Evolutionary conservation across 345 rosid species (phyloP).

Genomic region (Eucalyptus tenuipes): DNA sequence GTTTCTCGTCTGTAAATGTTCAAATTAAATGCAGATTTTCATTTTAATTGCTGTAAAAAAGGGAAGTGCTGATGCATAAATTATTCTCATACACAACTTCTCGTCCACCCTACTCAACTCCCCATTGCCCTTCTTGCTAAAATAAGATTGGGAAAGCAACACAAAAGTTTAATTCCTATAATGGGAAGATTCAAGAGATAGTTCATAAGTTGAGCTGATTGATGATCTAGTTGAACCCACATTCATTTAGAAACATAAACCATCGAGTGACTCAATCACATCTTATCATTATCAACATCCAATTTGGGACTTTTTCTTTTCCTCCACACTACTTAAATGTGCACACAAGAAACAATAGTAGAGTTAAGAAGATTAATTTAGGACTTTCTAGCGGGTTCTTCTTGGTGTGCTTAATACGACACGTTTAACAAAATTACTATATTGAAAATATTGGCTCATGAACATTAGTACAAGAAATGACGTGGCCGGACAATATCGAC

Average conservation of each 20-base stretch:
- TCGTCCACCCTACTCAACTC: not conserved
- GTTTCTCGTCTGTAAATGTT: not conserved
- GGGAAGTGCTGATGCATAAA: not conserved
- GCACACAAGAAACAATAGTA: not conserved
- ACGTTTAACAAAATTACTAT: not conserved
- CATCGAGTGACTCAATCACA: not conserved
- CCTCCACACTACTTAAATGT: not conserved
- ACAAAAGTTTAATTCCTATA: not conserved
- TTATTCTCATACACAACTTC: not conserved
- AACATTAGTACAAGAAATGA: not conserved
- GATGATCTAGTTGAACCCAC: not conserved
- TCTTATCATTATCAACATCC: not conserved
- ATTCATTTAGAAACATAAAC: not conserved
- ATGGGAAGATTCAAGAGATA: not conserved
- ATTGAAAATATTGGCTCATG: not conserved
- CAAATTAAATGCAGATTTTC: not conserved
- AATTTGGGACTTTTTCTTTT: not conserved
- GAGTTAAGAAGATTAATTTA: not conserved
- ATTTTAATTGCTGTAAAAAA: not conserved
- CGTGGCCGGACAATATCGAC: accelerated
- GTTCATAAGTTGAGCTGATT: not conserved
- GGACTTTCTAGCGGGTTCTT: not conserved
- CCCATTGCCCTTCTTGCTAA: not conserved
- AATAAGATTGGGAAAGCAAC: not conserved
- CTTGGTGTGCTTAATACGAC: not conserved